Conservation (phyloP, 2,329 filamentous ascomycete genomes). For the Hansfordia pulvinata region DNA sequence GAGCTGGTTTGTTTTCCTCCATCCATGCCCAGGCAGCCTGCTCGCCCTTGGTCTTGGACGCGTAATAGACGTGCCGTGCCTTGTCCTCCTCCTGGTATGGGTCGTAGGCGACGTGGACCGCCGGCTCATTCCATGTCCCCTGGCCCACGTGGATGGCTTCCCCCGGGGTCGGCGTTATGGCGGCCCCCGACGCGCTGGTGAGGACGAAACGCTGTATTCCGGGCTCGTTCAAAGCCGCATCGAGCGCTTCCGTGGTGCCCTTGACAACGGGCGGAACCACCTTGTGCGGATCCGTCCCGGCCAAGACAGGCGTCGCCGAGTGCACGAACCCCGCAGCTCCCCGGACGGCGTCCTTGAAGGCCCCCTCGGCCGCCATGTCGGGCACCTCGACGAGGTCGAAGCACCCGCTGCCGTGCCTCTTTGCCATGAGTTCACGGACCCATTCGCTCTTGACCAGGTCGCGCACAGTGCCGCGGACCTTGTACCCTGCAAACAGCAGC, state of each 20-base stretch:
- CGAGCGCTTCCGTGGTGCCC: constrained; percentile 5
- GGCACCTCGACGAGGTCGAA: constrained; percentile 7
- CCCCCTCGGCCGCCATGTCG: constrained; percentile 6
- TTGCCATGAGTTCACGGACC: constrained; percentile 6
- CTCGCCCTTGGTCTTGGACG: constrained; percentile 9
- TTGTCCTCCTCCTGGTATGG: constrained; percentile 6
- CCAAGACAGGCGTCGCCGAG: constrained; percentile 6
- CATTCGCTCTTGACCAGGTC: constrained; percentile 6
- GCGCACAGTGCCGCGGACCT: constrained; percentile 21
- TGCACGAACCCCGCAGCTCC: constrained; percentile 9
- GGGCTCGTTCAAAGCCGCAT: constrained; percentile 7
- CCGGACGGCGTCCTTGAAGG: constrained; percentile 7
- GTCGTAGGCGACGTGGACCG: constrained; percentile 6
- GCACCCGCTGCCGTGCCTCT: constrained; percentile 7
- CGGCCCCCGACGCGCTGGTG: constrained; percentile 8
- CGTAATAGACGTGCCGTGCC: constrained; percentile 6
- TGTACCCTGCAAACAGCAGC: constrained; percentile 23
- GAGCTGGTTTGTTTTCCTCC: constrained; percentile 6
- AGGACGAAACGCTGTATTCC: constrained; percentile 10
- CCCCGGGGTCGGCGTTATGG: constrained; percentile 4
- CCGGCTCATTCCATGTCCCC: constrained; percentile 9
- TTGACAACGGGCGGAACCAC: constrained; percentile 5
- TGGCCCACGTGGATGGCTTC: constrained; percentile 5
- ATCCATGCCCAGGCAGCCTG: constrained; percentile 10
- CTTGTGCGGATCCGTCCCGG: constrained; percentile 7